Evolutionary conservation across 2,329 filamentous ascomycete species (phyloP), one percentile per base, ranked within the genome.

Genomic region (Arthrocladium fulminans): DNA sequence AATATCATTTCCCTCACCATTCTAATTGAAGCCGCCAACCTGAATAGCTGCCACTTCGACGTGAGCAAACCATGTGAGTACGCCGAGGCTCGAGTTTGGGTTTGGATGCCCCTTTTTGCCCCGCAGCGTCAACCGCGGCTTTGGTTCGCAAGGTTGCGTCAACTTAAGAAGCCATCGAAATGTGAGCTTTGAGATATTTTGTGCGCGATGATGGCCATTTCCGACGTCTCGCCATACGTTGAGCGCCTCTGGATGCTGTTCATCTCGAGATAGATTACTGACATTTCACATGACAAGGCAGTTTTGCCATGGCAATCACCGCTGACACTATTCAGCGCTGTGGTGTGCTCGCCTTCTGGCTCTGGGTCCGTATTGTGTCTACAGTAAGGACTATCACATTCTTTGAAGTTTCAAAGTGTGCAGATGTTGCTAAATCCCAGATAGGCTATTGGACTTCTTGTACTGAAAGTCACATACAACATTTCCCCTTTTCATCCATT

Each of bases 401-500:
- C 12, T 8, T 37, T 7, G 4, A 22, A 24, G 3, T 3, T 17
- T 6, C 24, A 13, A 27, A 10, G 6, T 10, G 22, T 15, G 9
- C 9, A 7, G 22, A 27, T 4, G 24, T 15, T 7, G 29, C 22
- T 43, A 17, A 43, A 9, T 25, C 22, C n/a, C 17, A 3, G 37
- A 24, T 12, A 44, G 41, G 30, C 27, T 39, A 30, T 34, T 20
- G 41, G 41, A n/a, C 29, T 44, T 8, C 7, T 44, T 7, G 22
- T 51, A 22, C n/a, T 52, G 4, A 48, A 49, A 29, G n/a, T 47
- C 34, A 50, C 65, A 39, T 68, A 70, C 54, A 56, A 61, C 19
- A 38, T 67, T 17, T 61, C 57, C 45, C 44, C 49, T 7, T 55
- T 67, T 29, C 67, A 70, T 46, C 66, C 68, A n/a, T 57, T 70